Base-by-base conservation (phyloP, 495 filamentous ascomycete species). In the Hypomontagnella submonticulosa region DNA sequence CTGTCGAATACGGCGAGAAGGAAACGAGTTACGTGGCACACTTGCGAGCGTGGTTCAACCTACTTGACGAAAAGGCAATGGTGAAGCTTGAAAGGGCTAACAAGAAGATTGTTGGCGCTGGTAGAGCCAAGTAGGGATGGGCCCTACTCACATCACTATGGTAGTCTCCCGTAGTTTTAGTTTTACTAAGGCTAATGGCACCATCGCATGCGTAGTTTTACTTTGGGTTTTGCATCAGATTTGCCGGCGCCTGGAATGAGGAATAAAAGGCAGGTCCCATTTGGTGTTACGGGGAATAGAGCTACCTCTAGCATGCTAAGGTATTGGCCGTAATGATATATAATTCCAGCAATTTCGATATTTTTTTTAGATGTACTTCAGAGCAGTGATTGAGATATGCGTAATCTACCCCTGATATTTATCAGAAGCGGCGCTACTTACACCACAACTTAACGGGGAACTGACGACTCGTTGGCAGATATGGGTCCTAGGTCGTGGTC, bases 71-170 rank as follows among this genome's bases (percentile, higher is more conserved):
- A 3, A 72, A 65, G 41, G 71, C 76, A 0, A 71, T 50, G 52
- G 72, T 43, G 12, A 81, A 77, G 69, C 44, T 83, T 42, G 76
- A 81, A 50, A 71, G 65, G 57, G 79, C 75, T 43, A 76, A 74
- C 37, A 71, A 75, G 62, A 80, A 76, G 54, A 69, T 78, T 12
- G 60, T 74, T 51, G 71, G 75, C 18, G 55, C 67, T 2, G 67
- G 71, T 27, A 51, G 61, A 34, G 38, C 62, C 41, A 69, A 67
- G 23, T 61, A 69, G 59, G 55, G 66, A 37, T 49, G 12, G 19
- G 19, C 27, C 36, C 16, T 4, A 13, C 41, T 33, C 3, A 18
- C 8, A 12, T 44, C 44, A 20, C 15, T 56, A 18, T 20, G 13
- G 5, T 18, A 3, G 34, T 3, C 34, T 19, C 51, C n/a, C 13